Percentiles rank a stretch among this genome's conserved stretches.
phyloP scores from a whole-genome alignment of 441 rosid genomes.

The Theobroma grandiflorum region DNA sequence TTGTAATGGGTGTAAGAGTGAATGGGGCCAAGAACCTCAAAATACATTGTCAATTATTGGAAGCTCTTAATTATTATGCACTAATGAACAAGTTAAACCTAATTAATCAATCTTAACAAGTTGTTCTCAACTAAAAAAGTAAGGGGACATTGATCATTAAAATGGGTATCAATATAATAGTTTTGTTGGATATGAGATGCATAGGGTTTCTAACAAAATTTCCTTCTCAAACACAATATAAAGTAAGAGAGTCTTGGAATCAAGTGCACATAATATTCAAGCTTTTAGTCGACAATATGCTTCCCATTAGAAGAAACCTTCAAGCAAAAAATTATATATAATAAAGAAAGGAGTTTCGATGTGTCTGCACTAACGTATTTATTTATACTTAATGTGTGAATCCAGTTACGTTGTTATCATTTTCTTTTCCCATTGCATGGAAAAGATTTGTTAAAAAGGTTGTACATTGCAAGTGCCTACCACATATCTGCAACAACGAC shows the following conservation, averaged over 20 bases:
- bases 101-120: not conserved
- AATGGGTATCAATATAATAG: not conserved
- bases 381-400: no score
- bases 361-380: not conserved
- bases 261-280: not conserved
- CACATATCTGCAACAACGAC: not conserved
- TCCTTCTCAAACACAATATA: not conserved
- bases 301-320: not conserved
- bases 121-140: not conserved
- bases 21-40: no score
- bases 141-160: not conserved
- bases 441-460: not conserved
- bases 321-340: not conserved
- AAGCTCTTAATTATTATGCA: not conserved
- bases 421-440: no score
- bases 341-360: not conserved
- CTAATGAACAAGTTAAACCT: not conserved
- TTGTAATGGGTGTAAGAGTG: no score
- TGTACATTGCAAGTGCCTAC: not conserved
- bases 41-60: not conserved
- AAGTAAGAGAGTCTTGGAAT: not conserved
- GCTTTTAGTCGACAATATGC: not conserved
- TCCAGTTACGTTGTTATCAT: no score
- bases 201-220: not conserved
- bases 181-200: not conserved